These are phyloP conservation scores for Ceratobasidium sp. DNA, from an alignment of 1,284 basidiomycete genomes.

Conservation along the genomic window DNA sequence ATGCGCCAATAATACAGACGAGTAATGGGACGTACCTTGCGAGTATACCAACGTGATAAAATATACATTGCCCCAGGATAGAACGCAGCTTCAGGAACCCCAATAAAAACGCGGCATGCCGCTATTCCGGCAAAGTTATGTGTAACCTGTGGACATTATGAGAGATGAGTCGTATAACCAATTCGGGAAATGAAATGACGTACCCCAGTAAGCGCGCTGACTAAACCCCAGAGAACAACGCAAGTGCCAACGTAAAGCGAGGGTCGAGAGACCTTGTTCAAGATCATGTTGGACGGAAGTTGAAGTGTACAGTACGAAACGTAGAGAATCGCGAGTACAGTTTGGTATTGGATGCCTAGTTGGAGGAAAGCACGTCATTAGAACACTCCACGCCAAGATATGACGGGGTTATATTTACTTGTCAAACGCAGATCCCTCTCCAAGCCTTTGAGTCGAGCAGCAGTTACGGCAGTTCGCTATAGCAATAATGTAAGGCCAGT, in stretches of 20 bases:
- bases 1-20: constrained; percentile 83
- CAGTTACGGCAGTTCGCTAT: constrained; percentile 70
- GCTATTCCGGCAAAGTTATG: constrained; percentile 66
- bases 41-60: constrained; percentile 72
- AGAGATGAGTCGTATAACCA: neutral
- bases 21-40: constrained; percentile 74
- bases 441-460: constrained; percentile 70
- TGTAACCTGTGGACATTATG: constrained; percentile 58
- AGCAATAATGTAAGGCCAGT: constrained; percentile 3
- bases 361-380: neutral
- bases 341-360: constrained; percentile 65
- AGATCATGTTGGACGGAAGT: constrained; percentile 43
- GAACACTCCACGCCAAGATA: neutral
- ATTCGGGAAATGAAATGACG: constrained; percentile 44
- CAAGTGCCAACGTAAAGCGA: constrained; percentile 70
- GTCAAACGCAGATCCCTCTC: constrained; percentile 65
- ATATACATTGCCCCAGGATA: constrained; percentile 71
- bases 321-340: constrained; percentile 77
- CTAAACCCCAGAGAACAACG: constrained; percentile 71
- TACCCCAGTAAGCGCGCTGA: constrained; percentile 70
- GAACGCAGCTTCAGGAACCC: constrained; percentile 72
- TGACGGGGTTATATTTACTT: constrained; percentile 53
- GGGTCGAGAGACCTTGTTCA: constrained; percentile 53
- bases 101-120: constrained; percentile 69
- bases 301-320: constrained; percentile 58